Evolutionary conservation across 78 protist species (phyloP), one percentile per base, ranked within the genome.

Genomic region (Dictyostelium brefeldianum): DNA sequence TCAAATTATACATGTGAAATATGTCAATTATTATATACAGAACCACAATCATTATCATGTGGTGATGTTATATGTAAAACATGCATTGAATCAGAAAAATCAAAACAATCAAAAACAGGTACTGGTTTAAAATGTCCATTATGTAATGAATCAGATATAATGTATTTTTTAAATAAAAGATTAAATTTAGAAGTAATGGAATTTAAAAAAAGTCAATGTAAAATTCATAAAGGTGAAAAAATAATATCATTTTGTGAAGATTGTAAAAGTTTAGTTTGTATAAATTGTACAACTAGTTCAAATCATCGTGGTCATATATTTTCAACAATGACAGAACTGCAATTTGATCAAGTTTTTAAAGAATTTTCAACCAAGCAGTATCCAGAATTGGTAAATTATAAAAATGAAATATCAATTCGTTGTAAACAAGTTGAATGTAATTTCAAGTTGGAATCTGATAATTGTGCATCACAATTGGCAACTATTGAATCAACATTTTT

Each of bases 31-130:
- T 29, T 67, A 2, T 67, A 31, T 29, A 43, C 12, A 29, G 48
- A 67, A 31, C 75, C 75, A 15, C 75, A 67, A 31, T 67, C 75
- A 31, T 67, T 67, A 5, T 67, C 75, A 67, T 67, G 75, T 67
- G 75, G 75, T 5, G 75, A 67, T 67, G 31, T 47, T 25, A 15
- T 67, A 15, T 67, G 75, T 31, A 31, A 31, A 7, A 29, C 27
- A 15, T 67, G 75, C 31, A 43, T 67, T 12, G 48, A 67, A 6
- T 29, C 18, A 12, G 75, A 67, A 67, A 67, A 67, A 31, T 14
- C 4, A 5, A 36, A 67, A 67, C 75, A 67, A 67, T n/a, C 20
- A 8, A 25, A 62, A 62, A 22, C 70, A 7, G 56, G 56, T 51
- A 12, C 3, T 14, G 1, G 10, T 14, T 67, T 25, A 2, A 2